Evolutionary conservation across 2,329 filamentous ascomycete species (phyloP), one percentile per base, ranked within the genome.

Genomic region (Aspergillus luchuensis): DNA sequence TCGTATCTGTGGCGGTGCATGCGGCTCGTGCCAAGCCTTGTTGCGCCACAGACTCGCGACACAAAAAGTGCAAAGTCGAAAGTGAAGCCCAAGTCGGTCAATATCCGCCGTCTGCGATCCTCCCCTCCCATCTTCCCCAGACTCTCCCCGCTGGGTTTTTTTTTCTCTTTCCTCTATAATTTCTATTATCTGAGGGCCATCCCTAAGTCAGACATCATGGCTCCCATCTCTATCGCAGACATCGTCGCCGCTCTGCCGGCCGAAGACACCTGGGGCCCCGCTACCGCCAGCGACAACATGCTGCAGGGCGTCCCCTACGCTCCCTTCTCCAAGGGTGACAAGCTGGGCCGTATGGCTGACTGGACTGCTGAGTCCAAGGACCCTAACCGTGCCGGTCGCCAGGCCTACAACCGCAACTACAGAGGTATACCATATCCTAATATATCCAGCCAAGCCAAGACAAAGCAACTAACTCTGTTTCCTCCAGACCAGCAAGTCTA

Each of bases 301-400:
- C 86, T 98, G 72, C 89, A 96, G 76, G 95, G 95, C 76, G 92
- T 98, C 53, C 95, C 95, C 41, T 99, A 97, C 79, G 95, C 95
- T 71, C 95, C 95, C 63, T 99, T 95, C 84, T 97, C 93, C 69
- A 99, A 99, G 81, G 92, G 92, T 76, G 95, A 99, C 84, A 98
- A 97, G 85, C 85, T 99, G 62, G 95, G 95, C 74, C 93, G 95
- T 78, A 98, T 99, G 93, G 95, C 95, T 63, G 95, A 99, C 84
- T 99, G 95, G 95, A 96, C 93, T 17, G 75, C 88, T 51, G 95
- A 97, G 75, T 88, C 91, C 77, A 97, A 97, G 81, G 86, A 87
- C 69, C 73, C 76, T 69, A 82, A 85, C 63, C 84, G 92, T 72
- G 90, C 90, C 68, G 91, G 92, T 64, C 85, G 94, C 75, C 88